Evolutionary conservation across 306 rosid genomes (phyloP).

Genomic region (Fragaria iinumae): DNA sequence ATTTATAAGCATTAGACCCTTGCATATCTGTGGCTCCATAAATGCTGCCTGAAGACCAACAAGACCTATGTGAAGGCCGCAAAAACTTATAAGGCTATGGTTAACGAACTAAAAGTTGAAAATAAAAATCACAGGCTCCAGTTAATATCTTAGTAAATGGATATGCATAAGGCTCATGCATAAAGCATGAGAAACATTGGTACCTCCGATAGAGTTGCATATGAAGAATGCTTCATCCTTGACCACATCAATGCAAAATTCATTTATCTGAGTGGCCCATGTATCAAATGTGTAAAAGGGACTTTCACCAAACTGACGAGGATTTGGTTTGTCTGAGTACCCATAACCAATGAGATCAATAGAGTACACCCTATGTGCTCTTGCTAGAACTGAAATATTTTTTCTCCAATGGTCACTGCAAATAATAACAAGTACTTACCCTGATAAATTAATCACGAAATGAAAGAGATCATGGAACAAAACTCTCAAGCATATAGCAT

Average conservation of each 20-base stretch:
- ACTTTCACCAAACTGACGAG: conserved; percentile 54
- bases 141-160: not conserved
- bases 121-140: not conserved
- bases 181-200: conserved; percentile 10
- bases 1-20: conserved; percentile 72
- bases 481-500: not conserved
- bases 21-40: conserved; percentile 63
- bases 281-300: conserved; percentile 83
- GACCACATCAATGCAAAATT: conserved; percentile 68
- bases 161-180: not conserved
- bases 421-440: conserved; percentile 24
- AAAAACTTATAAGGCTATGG: not conserved
- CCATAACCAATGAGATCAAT: conserved; percentile 97
- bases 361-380: conserved; percentile 73
- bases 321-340: conserved; percentile 92
- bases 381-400: conserved; percentile 68
- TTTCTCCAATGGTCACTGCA: conserved; percentile 98
- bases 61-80: conserved; percentile 55
- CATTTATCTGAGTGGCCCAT: conserved; percentile 88
- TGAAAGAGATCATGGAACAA: conserved; percentile 25
- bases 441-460: conserved; percentile 20
- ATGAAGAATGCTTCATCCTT: conserved; percentile 76
- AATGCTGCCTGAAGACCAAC: conserved; percentile 98
- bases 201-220: conserved; percentile 97
- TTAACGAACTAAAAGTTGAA: too few species aligned